phyloP scores from a whole-genome alignment of 805 yeast genomes.

The Lachancea dasiensis region DNA sequence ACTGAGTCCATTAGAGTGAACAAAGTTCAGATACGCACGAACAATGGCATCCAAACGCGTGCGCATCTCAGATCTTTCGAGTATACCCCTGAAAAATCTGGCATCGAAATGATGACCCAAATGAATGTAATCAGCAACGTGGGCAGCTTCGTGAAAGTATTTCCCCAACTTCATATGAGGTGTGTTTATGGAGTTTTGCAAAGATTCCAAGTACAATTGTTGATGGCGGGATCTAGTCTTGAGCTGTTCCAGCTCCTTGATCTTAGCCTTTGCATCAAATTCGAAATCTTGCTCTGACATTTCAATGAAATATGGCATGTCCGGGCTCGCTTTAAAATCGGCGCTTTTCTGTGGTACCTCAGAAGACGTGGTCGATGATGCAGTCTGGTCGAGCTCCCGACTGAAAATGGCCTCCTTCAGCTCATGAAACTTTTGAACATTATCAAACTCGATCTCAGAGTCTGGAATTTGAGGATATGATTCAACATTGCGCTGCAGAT shows the following conservation, averaged over 20 bases:
- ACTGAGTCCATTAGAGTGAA: conserved; percentile 39
- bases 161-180: conserved; percentile 34
- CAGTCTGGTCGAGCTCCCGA: neutral
- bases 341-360: neutral
- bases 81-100: conserved; percentile 49
- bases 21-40: conserved; percentile 47
- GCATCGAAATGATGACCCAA: conserved; percentile 47
- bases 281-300: conserved; percentile 19
- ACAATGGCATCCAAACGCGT: conserved; percentile 39
- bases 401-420: conserved; percentile 1
- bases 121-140: conserved; percentile 20
- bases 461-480: conserved; percentile 3
- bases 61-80: conserved; percentile 31
- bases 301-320: conserved; percentile 4
- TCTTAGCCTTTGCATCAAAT: conserved; percentile 22
- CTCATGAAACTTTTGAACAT: conserved; percentile 5
- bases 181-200: conserved; percentile 30
- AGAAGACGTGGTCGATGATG: conserved; percentile 2
- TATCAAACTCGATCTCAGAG: conserved; percentile 7
- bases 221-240: conserved; percentile 23
- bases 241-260: conserved; percentile 22
- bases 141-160: conserved; percentile 32
- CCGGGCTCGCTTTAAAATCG: neutral
- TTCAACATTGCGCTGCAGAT: conserved; percentile 6
- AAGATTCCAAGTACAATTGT: conserved; percentile 31